Evolutionary conservation across 83 land plant genomes (phyloP).

Genomic region (Picea abies): DNA sequence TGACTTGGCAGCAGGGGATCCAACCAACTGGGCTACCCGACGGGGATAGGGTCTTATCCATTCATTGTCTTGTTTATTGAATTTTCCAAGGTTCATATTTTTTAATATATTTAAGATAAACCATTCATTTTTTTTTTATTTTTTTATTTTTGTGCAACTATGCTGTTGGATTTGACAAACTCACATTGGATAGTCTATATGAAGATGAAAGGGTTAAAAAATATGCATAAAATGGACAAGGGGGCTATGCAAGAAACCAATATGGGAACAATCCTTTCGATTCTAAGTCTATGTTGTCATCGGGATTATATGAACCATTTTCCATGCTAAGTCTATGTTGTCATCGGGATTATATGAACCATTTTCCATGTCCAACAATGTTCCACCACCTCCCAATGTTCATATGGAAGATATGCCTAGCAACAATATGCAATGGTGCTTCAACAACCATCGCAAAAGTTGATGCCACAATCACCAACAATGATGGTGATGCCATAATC

Average conservation of each 20-base stretch:
- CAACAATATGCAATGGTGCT: conserved; percentile 62
- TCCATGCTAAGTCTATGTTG: conserved; percentile 44
- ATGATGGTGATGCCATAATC: not conserved
- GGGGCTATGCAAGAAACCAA: conserved; percentile 48
- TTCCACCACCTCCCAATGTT: conserved; percentile 81
- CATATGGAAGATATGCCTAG: conserved; percentile 88
- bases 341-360: conserved; percentile 54
- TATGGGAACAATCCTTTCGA: conserved; percentile 60
- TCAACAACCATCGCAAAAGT: conserved; percentile 50
- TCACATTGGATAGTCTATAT: conserved; percentile 89
- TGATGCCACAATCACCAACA: conserved; percentile 6
- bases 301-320: conserved; percentile 70
- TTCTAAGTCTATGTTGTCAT: not conserved
- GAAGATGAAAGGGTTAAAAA: conserved; percentile 62
- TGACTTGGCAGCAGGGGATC: no score
- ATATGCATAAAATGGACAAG: conserved; percentile 34
- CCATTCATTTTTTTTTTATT: no score
- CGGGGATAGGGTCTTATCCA: no score
- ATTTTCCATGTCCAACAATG: conserved; percentile 65
- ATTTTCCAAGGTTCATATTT: no score
- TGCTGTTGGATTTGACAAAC: conserved; percentile 87
- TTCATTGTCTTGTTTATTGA: not conserved
- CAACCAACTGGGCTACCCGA: no score
- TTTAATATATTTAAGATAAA: no score
- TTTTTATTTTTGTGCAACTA: not conserved